Evolutionary conservation across 2,329 filamentous ascomycete species (phyloP), one percentile per base, ranked within the genome.

Genomic region (Fusarium chlamydosporum): DNA sequence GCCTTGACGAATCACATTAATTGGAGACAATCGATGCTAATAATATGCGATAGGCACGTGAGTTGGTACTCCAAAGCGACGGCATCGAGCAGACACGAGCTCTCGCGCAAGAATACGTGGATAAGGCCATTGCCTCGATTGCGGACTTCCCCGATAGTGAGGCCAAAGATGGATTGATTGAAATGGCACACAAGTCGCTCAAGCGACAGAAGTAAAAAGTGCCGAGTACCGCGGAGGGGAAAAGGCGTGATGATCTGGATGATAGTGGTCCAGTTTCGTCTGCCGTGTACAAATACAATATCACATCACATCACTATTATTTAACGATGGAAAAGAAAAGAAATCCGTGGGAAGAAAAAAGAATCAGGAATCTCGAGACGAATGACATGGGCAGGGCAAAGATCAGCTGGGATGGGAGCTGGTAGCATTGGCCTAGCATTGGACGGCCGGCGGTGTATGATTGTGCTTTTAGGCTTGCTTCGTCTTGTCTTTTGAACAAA

Each of bases 181-280:
- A 97, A 76, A 97, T 98, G 93, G 96, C 94, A 72, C 87, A 91
- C 73, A 97, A 97, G 83, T 94, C 94, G 16, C 88, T 97, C 83
- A 91, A 93, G 81, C 87, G 95, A 75, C 87, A 93, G 78, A 97
- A 97, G 81, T 98, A 84, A 75, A 59, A n/a, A 11, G 26, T 51
- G 47, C 23, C n/a, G 26, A 13, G n/a, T 27, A 20, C 18, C 23
- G 31, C 38, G 15, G 37, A 20, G 26, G 4, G 12, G 13, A 37
- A 58, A 37, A 53, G 65, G 68, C 50, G 35, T n/a, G 40, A 63
- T 47, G 60, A 56, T 40, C n/a, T 57, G 57, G 52, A 61, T 31
- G 56, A 37, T 38, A 27, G 26, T 35, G 38, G 16, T 35, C 34
- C 45, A 47, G 47, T 38, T 29, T 52, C 45, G 15, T 42, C 57